Percentiles rank a stretch among this genome's conserved stretches.
These are phyloP conservation scores for Heliamphora exappendiculata DNA, from an alignment of 148 eudicot genomes.

Conservation along the genomic window DNA sequence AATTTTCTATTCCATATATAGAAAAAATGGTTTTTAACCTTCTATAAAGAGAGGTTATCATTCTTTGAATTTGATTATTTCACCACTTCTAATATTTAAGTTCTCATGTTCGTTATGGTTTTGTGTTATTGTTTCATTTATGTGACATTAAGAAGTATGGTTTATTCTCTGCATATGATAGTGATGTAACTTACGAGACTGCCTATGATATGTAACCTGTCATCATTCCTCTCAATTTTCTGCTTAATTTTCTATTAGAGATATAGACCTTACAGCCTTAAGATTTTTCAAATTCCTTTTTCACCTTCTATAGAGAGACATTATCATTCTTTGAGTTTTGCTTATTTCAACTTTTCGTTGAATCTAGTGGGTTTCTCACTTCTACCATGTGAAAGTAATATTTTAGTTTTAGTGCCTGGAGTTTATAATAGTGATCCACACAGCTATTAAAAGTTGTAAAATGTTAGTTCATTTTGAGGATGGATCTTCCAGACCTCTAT, in stretches of 20 bases:
- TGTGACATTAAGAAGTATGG: background rate
- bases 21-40: too few relatives aligned
- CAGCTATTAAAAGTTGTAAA: too few relatives aligned
- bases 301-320: background rate
- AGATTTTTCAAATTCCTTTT: background rate
- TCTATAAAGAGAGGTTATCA: too few relatives aligned
- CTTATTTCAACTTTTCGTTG: too few relatives aligned
- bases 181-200: background rate
- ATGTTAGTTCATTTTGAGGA: background rate
- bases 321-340: too few relatives aligned
- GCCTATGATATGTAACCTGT: background rate
- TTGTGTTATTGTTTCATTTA: background rate
- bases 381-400: too few relatives aligned
- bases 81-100: background rate
- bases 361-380: too few relatives aligned
- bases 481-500: background rate
- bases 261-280: background rate
- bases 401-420: too few relatives aligned
- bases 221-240: background rate
- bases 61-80: too few relatives aligned
- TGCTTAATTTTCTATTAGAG: background rate
- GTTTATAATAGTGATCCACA: too few relatives aligned
- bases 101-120: constrained; percentile 9
- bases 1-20: too few relatives aligned
- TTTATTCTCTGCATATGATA: background rate